A percentile compares a stretch with the other conserved stretches of the same genome.
Conservation (phyloP, 768 basidiomycete genomes). For the Coprinellus micaceus region DNA sequence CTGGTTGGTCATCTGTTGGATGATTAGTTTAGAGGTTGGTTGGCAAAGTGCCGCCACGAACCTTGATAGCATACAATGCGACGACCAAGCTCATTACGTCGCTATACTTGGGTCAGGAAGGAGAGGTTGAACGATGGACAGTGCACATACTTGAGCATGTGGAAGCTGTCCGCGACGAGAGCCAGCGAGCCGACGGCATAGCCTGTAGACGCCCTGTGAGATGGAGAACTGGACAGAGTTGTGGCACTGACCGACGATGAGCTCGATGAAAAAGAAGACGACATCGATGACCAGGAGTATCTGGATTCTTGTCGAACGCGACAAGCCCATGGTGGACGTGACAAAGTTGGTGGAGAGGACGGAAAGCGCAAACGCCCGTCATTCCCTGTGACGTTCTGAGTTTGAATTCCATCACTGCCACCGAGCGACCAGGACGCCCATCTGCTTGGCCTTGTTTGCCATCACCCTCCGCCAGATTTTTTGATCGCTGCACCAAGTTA, state of each 20-base stretch:
- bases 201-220: conserved; percentile 41
- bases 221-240: neutral
- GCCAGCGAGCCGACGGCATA: conserved; percentile 96
- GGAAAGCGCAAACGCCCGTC: too few relatives aligned
- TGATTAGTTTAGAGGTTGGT: neutral
- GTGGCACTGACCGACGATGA: conserved; percentile 60
- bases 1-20: conserved; percentile 55
- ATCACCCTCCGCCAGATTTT: conserved; percentile 22
- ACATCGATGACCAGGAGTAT: conserved; percentile 82
- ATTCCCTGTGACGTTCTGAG: conserved; percentile 2
- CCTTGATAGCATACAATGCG: conserved; percentile 77
- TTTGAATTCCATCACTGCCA: conserved; percentile 8
- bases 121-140: too few relatives aligned
- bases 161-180: conserved; percentile 94
- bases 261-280: conserved; percentile 82
- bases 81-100: conserved; percentile 96
- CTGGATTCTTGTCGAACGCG: conserved; percentile 70
- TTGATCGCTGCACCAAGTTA: neutral
- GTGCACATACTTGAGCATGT: conserved; percentile 88
- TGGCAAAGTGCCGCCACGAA: too few relatives aligned
- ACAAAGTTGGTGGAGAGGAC: neutral
- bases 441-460: conserved; percentile 29
- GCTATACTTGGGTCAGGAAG: too few relatives aligned
- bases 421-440: neutral
- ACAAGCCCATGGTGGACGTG: conserved; percentile 35